Evolutionary conservation across 768 basidiomycete genomes (phyloP), one percentile per base, ranked within the genome.

Genomic region (Leccinellum rugosiceps): DNA sequence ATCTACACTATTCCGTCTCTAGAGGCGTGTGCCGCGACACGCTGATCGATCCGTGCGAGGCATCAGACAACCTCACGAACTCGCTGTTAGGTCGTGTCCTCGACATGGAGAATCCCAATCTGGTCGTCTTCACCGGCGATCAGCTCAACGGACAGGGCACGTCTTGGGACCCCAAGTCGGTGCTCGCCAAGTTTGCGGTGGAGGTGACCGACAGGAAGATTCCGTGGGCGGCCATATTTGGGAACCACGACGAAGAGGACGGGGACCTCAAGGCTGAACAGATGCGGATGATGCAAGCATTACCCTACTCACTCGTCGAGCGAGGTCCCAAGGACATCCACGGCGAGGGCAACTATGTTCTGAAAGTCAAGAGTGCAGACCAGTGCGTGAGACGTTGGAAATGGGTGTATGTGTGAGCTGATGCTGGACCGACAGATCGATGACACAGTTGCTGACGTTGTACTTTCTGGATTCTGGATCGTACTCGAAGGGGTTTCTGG

Each of bases 61-160:
- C 78, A 38, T 90, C 93, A 3, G 96, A 98, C 68, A 84, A 86
- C 59, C 79, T 90, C 59, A 94, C 94, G 0, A 79, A 77, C n/a
- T 78, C 83, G 3, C 82, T 98, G 50, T 75, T 99, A 43, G 82
- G 78, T 7, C 80, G 74, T 38, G 80, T 85, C 21, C 80, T 99
- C 23, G 90, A 92, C 51, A 70, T 76, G 14, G 93, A 96, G 74
- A 86, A 89, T 64, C 96, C 96, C 0, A 92, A 95, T 68, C 71
- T 99, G 11, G 88, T 98, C 49, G 87, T 99, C 8, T 94, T 98
- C 65, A 86, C 83, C 0, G 96, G 96, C 0, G 96, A 98, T 72
- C 93, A 95, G 71, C 80, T 97, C 25, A 97, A 96, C 62, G 95
- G 94, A 0, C 94, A 98, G 71, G 82, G 83, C 9, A 90, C 91